Base-by-base conservation (phyloP, 108 stramenopile genomes). In the Chaetoceros tenuissimus region DNA sequence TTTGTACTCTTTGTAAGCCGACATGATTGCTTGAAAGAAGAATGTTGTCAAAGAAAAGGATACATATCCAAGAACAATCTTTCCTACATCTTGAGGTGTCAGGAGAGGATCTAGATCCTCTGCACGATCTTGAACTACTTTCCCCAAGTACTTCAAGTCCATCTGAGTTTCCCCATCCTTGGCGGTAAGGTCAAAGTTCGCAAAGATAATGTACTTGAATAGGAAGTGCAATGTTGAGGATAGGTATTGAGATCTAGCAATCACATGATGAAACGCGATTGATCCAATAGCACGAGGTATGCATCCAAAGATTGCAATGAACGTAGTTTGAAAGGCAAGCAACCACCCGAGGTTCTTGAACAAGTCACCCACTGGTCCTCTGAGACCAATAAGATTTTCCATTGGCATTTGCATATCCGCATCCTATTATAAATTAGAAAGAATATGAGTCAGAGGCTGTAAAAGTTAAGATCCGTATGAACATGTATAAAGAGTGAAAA, bases 321-420 rank as follows among this genome's bases (percentile, higher is more conserved):
- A 97, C 0, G 92, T 77, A 40, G 89, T 91, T 63, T 94, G 89
- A 71, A 95, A 97, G 3, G 92, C 87, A 50, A 97, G 46, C 25
- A 97, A 72, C 88, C 88, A 94, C 20, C 83, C 62, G 23, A 91
- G 51, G 58, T 97, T 95, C 24, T 94, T 78, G 27, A 94, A 53
- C 24, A 97, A 64, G 27, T 73, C 76, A 28, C 73, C 59, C 18
- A 92, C 31, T 19, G 96, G 96, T 0, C 96, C 96, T 18, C 96
- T 84, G 21, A 95, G 69, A 0, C 96, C 96, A n/a, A 97, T 62
- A 31, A 97, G 66, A 56, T 97, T 93, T 57, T 97, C 93, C 28
- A 97, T 48, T 3, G 93, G 89, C 31, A 95, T 63, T 54, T 94
- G 88, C 10, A 95, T 74, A 65, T 95, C 96, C 72, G 87, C 61